Percentiles rank a stretch among this genome's conserved stretches.
phyloP scores from a whole-genome alignment of 2,329 filamentous ascomycete species.

The Alternaria arborescens region DNA sequence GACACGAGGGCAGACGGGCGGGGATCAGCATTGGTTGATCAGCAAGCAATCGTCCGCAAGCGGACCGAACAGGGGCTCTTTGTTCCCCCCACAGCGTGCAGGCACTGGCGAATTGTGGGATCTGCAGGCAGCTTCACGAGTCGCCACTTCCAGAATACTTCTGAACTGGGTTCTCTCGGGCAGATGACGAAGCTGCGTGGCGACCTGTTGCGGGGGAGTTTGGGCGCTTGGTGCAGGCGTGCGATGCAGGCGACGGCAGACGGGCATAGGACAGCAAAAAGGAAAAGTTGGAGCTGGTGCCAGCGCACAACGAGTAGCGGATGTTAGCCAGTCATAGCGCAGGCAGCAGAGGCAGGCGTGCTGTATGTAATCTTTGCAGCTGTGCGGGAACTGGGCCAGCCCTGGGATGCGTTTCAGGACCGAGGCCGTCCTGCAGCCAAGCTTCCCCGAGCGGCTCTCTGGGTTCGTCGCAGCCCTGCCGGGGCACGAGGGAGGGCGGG shows the following conservation, averaged over 20 bases:
- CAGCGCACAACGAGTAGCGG: conserved; percentile 11
- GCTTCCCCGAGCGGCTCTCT: conserved; percentile 24
- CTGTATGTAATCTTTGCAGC: conserved; percentile 16
- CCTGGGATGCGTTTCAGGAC: conserved; percentile 26
- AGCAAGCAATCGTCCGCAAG: conserved; percentile 18
- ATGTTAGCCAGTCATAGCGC: conserved; percentile 1
- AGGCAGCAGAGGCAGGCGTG: conserved; percentile 7
- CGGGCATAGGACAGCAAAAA: background rate
- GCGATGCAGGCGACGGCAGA: background rate
- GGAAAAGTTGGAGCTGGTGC: background rate
- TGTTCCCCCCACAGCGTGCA: conserved; percentile 12
- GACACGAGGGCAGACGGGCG: conserved; percentile 3
- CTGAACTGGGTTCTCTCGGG: conserved; percentile 17
- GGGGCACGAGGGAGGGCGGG: conserved; percentile 2
- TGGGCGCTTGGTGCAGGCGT: background rate
- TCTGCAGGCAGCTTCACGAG: conserved; percentile 12
- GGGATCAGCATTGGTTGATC: conserved; percentile 17
- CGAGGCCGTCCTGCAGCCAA: conserved; percentile 24
- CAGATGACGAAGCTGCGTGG: conserved; percentile 29
- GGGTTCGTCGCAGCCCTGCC: conserved; percentile 11
- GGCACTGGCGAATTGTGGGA: conserved; percentile 18
- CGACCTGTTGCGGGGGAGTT: conserved; percentile 3
- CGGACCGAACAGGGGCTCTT: conserved; percentile 20
- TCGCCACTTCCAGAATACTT: conserved; percentile 29
- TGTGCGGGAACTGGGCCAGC: conserved; percentile 12